Percentiles rank a stretch among this genome's conserved stretches.
Evolutionary conservation across 2,329 filamentous ascomycete species (phyloP).

Genomic region (Cladobotryum protrusum): DNA sequence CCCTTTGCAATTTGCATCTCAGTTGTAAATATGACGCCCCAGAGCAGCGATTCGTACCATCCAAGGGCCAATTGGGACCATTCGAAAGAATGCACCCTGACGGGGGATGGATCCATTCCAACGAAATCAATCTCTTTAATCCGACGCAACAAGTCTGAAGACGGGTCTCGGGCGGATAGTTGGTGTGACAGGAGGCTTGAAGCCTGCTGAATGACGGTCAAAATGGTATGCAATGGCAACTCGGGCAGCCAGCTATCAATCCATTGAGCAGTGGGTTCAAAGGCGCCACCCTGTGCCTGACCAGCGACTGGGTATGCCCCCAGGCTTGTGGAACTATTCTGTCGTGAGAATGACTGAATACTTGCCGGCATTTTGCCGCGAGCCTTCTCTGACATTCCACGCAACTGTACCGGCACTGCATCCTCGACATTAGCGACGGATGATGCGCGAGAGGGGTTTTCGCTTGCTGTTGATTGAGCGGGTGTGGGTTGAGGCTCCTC

Average conservation of each 20-base stretch:
- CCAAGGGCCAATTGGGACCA: conserved; percentile 87
- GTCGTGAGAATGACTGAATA: conserved; percentile 73
- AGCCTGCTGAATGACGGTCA: conserved; percentile 67
- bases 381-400: conserved; percentile 96
- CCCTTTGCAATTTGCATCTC: conserved; percentile 86
- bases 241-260: conserved; percentile 93
- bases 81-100: conserved; percentile 83
- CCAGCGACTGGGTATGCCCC: conserved; percentile 56
- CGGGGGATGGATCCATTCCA: conserved; percentile 66
- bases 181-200: conserved; percentile 50
- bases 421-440: conserved; percentile 67
- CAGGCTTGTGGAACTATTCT: conserved; percentile 83
- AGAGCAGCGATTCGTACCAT: conserved; percentile 93
- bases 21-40: conserved; percentile 85
- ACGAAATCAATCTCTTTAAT: conserved; percentile 58
- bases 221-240: conserved; percentile 77
- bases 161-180: conserved; percentile 36
- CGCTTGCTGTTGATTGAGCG: conserved; percentile 57
- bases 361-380: conserved; percentile 91
- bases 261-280: conserved; percentile 77
- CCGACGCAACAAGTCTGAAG: conserved; percentile 43
- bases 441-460: conserved; percentile 57
- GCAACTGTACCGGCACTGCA: conserved; percentile 71
- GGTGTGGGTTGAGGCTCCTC: conserved; percentile 53
- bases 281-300: conserved; percentile 51